Evolutionary conservation across 2,329 filamentous ascomycete genomes (phyloP), one percentile per base, ranked within the genome.

Genomic region (Ceratocystis eucalypticola): DNA sequence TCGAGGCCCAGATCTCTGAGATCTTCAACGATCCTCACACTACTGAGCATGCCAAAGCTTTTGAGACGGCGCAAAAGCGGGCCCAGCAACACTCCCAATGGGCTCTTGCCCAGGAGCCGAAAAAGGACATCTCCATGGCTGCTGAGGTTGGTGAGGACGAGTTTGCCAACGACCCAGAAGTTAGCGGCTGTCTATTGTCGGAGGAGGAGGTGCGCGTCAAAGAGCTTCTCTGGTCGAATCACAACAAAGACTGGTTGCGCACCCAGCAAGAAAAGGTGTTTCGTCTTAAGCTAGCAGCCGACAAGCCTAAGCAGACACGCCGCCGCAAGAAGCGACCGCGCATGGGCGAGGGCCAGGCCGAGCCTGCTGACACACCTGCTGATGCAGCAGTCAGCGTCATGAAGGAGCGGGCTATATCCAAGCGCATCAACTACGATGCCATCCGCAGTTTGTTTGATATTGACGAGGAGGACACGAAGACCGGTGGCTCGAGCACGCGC

Each of bases 221-320:
- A 74, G 92, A 96, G 74, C 85, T 86, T 68, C 89, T 97, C 64
- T 99, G 94, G 94, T 86, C 96, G 55, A 92, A 93, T 68, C 87
- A 92, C 73, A 97, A 99, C 75, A 91, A 94, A 74, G 91, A 95
- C 70, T 99, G 92, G 83, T 80, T 99, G 48, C 88, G 93, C 7
- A 83, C 86, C 62, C 88, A 95, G 73, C 91, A 96, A 72, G 85
- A 89, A 68, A 96, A 94, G 75, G 81, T 88, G 5, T 87, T 95
- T 66, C 84, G 88, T 48, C 83, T 86, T 68, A 89, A 91, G 74
- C 77, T 84, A 69, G 83, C 82, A 68, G 80, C 80, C 8, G 81
- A 76, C 71, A 78, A 75, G 70, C 82, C 79, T 66, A 88, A 81
- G 76, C 81, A 80, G 66, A 80, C 77, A n/a, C 79, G 84, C 28